Conservation (phyloP, 2,329 filamentous ascomycete species). For the Phyllosticta citrichinensis region DNA sequence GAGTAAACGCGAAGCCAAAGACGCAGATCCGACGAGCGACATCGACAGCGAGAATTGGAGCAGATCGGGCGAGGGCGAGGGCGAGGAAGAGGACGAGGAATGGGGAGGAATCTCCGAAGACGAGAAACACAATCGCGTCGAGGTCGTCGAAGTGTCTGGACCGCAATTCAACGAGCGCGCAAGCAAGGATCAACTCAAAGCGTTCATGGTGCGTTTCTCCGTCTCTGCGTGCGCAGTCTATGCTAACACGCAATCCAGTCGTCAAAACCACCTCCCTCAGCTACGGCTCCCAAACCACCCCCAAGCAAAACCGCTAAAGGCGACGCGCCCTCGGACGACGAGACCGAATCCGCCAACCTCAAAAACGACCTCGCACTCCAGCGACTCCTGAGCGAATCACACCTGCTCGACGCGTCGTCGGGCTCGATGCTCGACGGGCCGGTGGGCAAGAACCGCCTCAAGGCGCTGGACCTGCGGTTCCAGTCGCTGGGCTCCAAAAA, state of each 20-base stretch:
- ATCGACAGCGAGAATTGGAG: constrained; percentile 19
- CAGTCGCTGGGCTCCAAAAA: constrained; percentile 69
- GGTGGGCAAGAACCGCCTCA: constrained; percentile 63
- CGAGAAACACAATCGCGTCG: constrained; percentile 30
- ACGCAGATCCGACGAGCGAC: neutral
- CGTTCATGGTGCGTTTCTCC: constrained; percentile 56
- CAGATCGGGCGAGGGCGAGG: constrained; percentile 5
- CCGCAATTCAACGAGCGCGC: constrained; percentile 21
- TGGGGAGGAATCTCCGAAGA: constrained; percentile 56
- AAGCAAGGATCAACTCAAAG: constrained; percentile 56
- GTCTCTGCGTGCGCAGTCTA: neutral
- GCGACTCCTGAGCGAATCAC: constrained; percentile 81
- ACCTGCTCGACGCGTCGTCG: constrained; percentile 59
- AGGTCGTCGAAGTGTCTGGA: constrained; percentile 35
- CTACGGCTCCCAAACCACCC: constrained; percentile 17
- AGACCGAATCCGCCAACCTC: constrained; percentile 55
- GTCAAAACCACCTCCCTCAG: constrained; percentile 39
- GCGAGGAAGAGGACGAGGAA: constrained; percentile 24
- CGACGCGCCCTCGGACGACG: constrained; percentile 50
- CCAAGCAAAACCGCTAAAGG: constrained; percentile 15
- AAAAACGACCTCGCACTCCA: constrained; percentile 91
- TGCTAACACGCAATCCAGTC: constrained; percentile 27
- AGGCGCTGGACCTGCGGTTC: constrained; percentile 74
- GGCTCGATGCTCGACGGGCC: constrained; percentile 39
- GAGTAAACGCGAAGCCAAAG: constrained; percentile 14